Evolutionary conservation across 164 flowering plant genomes (phyloP), one percentile per base, ranked within the genome.

Genomic region (Tinospora cordifolia): DNA sequence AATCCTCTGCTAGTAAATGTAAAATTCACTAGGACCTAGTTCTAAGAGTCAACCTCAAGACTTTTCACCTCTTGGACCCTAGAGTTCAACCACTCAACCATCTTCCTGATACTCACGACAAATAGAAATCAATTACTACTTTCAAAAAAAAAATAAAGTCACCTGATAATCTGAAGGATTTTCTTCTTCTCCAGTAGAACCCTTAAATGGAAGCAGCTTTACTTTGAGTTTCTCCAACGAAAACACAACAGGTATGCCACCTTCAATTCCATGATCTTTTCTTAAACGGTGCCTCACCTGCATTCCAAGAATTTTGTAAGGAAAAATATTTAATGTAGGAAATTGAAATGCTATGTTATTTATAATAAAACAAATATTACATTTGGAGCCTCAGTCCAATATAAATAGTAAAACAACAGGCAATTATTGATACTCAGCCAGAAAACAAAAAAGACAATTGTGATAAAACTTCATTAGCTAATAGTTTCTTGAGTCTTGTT

Each of bases 111-210:
- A 30, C 4, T 30, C 4, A 30, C 4, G 36, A 30, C 36, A 30
- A 30, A 30, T 30, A 30, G 47, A 44, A 44, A 44, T 11, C 12
- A 44, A 44, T 44, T 44, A 44, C 9, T 44, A 5, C 47, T 44
- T 11, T 44, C 0, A 44, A 63, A 65, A 0, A 66, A 64, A 41
- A 67, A 74, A 49, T n/a, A n/a, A 39, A 70, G 54, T 79, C 71
- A 90, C 98, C 80, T 93, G 98, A 84, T 92, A 94, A 81, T 94
- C 92, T 47, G 87, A 84, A 75, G 99, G 99, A 73, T 92, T 92
- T 78, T 89, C 95, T 62, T 84, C 95, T 71, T 86, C 91, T 71
- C 92, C 93, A 76, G 70, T 86, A 67, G 89, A 82, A 65, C 90
- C 98, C 78, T 82, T 85, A 71, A 94, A 90, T 6, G 98, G 99